Conservation (phyloP, 228 moss, liverwort and hornwort genomes). For the Sphagnum fallax region DNA sequence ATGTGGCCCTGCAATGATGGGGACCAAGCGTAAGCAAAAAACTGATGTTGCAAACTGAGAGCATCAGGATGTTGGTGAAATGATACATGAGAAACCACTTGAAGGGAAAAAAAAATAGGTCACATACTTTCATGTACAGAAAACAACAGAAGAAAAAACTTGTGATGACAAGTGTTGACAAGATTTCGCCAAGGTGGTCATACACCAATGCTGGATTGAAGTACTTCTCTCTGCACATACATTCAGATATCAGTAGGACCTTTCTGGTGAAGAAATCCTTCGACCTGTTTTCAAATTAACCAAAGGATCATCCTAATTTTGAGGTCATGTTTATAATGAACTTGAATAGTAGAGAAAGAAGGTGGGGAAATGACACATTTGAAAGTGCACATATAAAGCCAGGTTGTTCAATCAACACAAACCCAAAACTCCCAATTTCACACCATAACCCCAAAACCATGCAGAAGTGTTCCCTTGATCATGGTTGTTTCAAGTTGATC, state of each 20-base stretch:
- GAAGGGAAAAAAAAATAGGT: not conserved
- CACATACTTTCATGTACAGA: constrained; percentile 71
- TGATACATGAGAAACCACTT: not conserved
- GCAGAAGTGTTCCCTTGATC: not conserved
- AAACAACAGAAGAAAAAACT: constrained; percentile 38
- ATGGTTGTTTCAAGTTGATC: not conserved
- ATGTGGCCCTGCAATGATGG: constrained; percentile 59
- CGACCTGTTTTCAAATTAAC: not conserved
- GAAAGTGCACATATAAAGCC: no score
- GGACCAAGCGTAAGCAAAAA: not conserved
- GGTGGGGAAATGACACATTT: no score
- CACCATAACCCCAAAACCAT: not conserved
- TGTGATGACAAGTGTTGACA: constrained; percentile 63
- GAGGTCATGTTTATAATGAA: no score
- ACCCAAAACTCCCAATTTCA: not conserved
- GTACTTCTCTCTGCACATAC: constrained; percentile 40
- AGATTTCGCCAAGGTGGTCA: constrained; percentile 83
- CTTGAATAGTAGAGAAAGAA: no score
- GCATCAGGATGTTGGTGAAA: not conserved
- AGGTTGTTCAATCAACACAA: not conserved
- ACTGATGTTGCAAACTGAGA: constrained; percentile 1
- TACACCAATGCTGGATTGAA: constrained; percentile 66
- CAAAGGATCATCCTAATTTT: no score
- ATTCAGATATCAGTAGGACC: not conserved
- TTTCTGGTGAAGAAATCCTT: not conserved